Percentiles rank a stretch among this genome's conserved stretches.
Conservation (phyloP, 2,329 filamentous ascomycete species). For the Diaporthe citrichinensis region DNA sequence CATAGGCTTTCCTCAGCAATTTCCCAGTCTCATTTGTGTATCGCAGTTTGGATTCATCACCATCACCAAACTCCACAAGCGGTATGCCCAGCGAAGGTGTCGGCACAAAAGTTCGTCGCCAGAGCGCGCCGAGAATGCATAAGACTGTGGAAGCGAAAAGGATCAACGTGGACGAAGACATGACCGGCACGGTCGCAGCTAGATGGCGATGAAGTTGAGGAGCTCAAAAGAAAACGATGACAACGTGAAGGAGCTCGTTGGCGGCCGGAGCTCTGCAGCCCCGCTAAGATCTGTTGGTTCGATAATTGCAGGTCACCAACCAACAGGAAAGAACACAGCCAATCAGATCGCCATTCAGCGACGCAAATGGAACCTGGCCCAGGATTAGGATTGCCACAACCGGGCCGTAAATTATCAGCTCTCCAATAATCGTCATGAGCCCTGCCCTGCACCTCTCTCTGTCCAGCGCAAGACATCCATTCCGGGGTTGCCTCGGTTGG, state of each 20-base stretch:
- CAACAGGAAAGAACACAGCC: neutral
- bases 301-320: neutral
- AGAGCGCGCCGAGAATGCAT: neutral
- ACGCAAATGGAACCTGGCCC: too few species aligned
- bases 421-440: too few species aligned
- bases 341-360: neutral
- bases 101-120: neutral
- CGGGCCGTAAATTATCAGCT: too few species aligned
- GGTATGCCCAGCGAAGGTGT: neutral
- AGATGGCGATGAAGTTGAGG: neutral
- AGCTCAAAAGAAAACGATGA: neutral
- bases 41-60: slow-evolving; percentile 5
- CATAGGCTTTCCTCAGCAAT: slow-evolving; percentile 23
- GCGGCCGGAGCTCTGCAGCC: too few species aligned
- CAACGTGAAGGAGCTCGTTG: neutral
- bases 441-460: too few species aligned
- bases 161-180: neutral
- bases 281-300: neutral
- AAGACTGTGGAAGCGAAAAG: neutral
- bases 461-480: too few species aligned
- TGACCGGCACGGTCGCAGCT: neutral
- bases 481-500: too few species aligned
- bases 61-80: slow-evolving; percentile 6
- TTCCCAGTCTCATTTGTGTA: slow-evolving; percentile 25
- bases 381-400: too few species aligned